A percentile compares a stretch with the other conserved stretches of the same genome.
Evolutionary conservation across 2,329 filamentous ascomycete species (phyloP).

Genomic region (Trichoderma breve): DNA sequence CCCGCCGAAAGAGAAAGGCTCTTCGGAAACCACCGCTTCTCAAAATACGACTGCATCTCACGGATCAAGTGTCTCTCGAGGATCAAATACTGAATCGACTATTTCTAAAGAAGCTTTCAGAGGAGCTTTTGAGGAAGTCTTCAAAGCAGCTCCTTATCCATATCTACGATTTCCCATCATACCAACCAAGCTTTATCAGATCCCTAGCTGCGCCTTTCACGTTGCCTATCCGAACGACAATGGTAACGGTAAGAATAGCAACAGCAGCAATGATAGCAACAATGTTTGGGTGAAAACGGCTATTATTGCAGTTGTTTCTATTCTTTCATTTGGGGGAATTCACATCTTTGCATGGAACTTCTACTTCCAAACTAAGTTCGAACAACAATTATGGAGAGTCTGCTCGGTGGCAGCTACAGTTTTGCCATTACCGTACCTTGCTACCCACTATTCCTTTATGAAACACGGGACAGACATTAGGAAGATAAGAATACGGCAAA

Average conservation of each 20-base stretch:
- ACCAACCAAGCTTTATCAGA: neutral
- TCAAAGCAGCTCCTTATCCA: neutral
- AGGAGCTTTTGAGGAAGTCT: neutral
- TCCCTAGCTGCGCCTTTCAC: neutral
- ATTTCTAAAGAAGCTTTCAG: neutral
- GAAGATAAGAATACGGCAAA: neutral
- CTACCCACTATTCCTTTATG: neutral
- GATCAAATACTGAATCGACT: too few species aligned
- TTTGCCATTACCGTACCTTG: neutral
- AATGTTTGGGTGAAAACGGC: neutral
- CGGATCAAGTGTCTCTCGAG: too few species aligned
- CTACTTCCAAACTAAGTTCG: neutral
- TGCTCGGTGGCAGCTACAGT: neutral
- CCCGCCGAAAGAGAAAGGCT: rapidly evolving
- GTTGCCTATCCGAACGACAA: neutral
- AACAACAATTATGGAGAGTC: neutral
- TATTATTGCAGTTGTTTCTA: neutral
- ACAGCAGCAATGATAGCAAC: neutral
- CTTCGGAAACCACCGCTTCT: neutral
- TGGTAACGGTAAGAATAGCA: neutral
- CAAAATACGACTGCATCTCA: neutral
- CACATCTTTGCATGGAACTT: neutral
- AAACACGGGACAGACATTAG: neutral
- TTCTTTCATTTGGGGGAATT: neutral
- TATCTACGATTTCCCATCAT: neutral